Evolutionary conservation across 1,284 basidiomycete species (phyloP), one percentile per base, ranked within the genome.

Genomic region (Rhodotorula sp.): DNA sequence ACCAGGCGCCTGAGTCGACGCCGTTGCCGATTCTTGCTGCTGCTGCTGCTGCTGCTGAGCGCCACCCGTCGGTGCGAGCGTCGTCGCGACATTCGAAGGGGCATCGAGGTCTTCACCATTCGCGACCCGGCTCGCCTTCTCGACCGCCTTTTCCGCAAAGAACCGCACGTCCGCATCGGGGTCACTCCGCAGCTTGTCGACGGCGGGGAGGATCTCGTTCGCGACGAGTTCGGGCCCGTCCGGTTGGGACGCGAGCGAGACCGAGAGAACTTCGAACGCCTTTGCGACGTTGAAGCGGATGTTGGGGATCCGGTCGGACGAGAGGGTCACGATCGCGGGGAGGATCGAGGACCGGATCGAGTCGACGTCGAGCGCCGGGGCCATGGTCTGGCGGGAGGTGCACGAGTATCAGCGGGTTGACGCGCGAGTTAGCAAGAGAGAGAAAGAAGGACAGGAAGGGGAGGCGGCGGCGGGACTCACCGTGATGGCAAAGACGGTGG

Each of bases 201-300:
- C 82, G 22, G 88, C 87, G 37, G 95, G 93, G 29, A 91, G 80
- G 75, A 98, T 87, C 80, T 88, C 88, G 77, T 88, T 84, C 76
- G 86, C 85, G 57, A 90, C 85, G 67, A 95, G 85, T 75, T 89
- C 86, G 71, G 85, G 86, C 15, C 94, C 95, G 68, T 92, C 91
- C 4, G 87, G 82, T 45, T 83, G 82, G 44, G 84, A 84, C 37
- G 81, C 86, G 71, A 93, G 89, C 1, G 90, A 87, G 26, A 83
- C 83, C 0, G 91, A 91, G 37, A 76, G 70, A 37, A 76, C 76
- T 83, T 97, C 93, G 76, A 96, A 84, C 26, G 91, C 90, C 82
- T 98, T 98, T 58, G 95, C 91, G 46, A 98, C 94, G 81, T 99
- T 99, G 86, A 99, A 99, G 56, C 96, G 91, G 81, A 99, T 99